Evolutionary conservation across 176 grass and related monocot genomes (phyloP).

Genomic region (maize (Zea mays)): DNA sequence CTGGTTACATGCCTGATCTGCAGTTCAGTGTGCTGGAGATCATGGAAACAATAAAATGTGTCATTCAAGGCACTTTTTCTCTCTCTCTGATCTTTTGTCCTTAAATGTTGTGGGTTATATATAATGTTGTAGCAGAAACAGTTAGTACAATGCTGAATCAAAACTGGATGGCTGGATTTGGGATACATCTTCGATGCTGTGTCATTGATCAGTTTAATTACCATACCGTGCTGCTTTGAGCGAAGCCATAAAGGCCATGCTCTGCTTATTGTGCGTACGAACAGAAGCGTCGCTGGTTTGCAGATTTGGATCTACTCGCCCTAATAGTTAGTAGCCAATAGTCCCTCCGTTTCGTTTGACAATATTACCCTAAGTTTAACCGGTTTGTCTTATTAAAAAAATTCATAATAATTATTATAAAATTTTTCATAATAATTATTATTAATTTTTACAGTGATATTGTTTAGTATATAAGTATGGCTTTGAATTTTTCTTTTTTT

Average conservation of each 20-base stretch:
- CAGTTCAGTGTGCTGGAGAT: background rate
- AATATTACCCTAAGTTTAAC: too few species aligned
- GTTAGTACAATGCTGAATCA: constrained; percentile 13
- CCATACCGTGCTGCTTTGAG: background rate
- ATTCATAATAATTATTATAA: too few species aligned
- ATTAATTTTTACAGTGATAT: too few species aligned
- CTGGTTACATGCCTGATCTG: constrained; percentile 3
- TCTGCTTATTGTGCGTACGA: background rate
- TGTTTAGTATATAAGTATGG: too few species aligned
- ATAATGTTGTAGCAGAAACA: constrained; percentile 19
- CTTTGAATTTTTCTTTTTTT: too few species aligned
- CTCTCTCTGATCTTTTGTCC: background rate
- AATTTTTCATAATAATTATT: too few species aligned
- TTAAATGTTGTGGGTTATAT: constrained; percentile 25
- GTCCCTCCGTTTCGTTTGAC: too few species aligned
- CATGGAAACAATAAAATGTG: constrained; percentile 47
- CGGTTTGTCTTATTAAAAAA: too few species aligned
- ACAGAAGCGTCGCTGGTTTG: background rate
- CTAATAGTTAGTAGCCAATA: too few species aligned
- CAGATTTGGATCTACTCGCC: background rate
- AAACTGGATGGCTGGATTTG: constrained; percentile 24
- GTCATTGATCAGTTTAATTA: background rate
- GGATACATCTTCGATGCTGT: background rate
- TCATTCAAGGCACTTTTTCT: constrained; percentile 25
- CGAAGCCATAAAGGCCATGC: background rate